Conservation (phyloP, 1,284 basidiomycete genomes). For the Marasmius fiardii region DNA sequence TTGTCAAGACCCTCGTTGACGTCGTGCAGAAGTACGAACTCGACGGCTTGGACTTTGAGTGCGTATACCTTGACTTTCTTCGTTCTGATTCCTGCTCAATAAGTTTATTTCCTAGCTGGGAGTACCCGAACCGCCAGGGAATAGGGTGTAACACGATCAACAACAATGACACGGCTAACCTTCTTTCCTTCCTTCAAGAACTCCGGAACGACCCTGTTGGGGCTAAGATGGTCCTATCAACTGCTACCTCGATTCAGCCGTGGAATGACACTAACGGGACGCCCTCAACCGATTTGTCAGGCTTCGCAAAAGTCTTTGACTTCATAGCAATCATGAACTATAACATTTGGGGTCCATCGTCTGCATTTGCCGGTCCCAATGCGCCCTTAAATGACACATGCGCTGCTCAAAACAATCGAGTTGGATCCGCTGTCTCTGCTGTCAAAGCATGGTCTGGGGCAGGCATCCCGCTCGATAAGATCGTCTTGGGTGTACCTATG, state of each 20-base stretch:
- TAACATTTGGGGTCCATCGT: slow-evolving; percentile 9
- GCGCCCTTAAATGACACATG: slow-evolving; percentile 71
- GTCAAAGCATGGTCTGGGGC: slow-evolving; percentile 63
- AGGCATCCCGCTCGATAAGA: slow-evolving; percentile 62
- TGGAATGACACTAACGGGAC: slow-evolving; percentile 58
- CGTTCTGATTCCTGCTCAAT: slow-evolving; percentile 2
- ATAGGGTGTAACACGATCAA: slow-evolving; percentile 71
- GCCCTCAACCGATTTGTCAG: slow-evolving; percentile 63
- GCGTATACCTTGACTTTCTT: slow-evolving; percentile 23
- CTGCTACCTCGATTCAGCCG: slow-evolving; percentile 68
- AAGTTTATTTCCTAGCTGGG: slow-evolving; percentile 66
- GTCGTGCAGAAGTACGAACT: slow-evolving; percentile 65
- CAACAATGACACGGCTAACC: slow-evolving; percentile 65
- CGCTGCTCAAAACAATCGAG: slow-evolving; percentile 40
- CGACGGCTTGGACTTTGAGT: slow-evolving; percentile 88
- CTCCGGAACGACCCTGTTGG: slow-evolving; percentile 60
- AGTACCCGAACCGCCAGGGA: slow-evolving; percentile 73
- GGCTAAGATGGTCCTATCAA: slow-evolving; percentile 65
- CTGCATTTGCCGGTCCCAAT: slow-evolving; percentile 9
- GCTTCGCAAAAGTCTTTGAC: slow-evolving; percentile 71
- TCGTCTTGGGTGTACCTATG: slow-evolving; percentile 68
- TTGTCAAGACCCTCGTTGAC: slow-evolving; percentile 61
- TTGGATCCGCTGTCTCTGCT: slow-evolving; percentile 62
- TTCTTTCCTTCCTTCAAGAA: slow-evolving; percentile 72
- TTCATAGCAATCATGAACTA: slow-evolving; percentile 45